Conservation (phyloP, 1,284 basidiomycete species). For the Gymnopus androsaceus region DNA sequence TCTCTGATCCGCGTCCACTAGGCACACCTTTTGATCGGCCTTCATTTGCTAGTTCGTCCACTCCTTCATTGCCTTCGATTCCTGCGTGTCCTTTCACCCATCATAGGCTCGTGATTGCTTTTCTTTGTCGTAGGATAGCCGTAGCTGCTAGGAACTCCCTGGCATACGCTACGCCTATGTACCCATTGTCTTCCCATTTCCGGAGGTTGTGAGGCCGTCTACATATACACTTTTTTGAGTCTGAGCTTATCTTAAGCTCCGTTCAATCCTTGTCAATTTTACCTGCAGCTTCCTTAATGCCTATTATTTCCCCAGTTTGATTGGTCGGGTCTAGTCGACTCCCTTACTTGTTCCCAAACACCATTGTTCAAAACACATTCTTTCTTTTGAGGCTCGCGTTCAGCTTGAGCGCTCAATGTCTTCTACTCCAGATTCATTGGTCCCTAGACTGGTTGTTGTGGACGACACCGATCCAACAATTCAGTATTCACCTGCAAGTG, state of each 20-base stretch:
- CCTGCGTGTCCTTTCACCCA: slow-evolving; percentile 23
- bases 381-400: too few species aligned
- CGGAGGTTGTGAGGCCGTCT: slow-evolving; percentile 15
- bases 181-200: slow-evolving; percentile 22
- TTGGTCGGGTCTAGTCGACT: too few species aligned
- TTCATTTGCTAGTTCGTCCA: slow-evolving; percentile 15
- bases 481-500: neutral
- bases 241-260: too few species aligned
- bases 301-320: too few species aligned
- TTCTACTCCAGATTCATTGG: neutral
- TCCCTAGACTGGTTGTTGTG: slow-evolving; percentile 5
- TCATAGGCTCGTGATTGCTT: slow-evolving; percentile 17
- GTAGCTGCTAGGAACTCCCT: slow-evolving; percentile 8
- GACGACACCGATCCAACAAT: slow-evolving; percentile 12
- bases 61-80: slow-evolving; percentile 19
- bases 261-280: too few species aligned
- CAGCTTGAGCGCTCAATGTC: too few species aligned
- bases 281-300: too few species aligned
- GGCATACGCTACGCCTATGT: slow-evolving; percentile 12
- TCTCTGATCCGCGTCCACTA: too few species aligned
- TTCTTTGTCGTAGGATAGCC: slow-evolving; percentile 6
- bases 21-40: too few species aligned
- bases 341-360: too few species aligned
- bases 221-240: slow-evolving; percentile 18
- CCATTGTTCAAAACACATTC: too few species aligned